Percentiles rank a stretch among this genome's conserved stretches.
These are phyloP conservation scores for Rubia tinctorum DNA, from an alignment of 305 asterid species.

Conservation along the genomic window DNA sequence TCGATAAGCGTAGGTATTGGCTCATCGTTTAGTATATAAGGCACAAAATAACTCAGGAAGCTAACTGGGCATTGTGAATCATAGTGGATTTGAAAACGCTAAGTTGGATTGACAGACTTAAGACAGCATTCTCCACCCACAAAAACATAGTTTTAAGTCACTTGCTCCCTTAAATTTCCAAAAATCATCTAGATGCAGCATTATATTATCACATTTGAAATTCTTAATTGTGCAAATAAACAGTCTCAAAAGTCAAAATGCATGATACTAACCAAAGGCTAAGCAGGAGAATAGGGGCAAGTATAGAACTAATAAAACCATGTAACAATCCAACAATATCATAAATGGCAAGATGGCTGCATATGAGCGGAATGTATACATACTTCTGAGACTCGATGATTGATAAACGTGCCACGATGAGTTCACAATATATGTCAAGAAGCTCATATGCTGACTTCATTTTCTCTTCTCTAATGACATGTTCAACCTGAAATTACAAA, in stretches of 20 bases:
- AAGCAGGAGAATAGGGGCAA: background rate
- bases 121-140: background rate
- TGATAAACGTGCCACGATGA: constrained; percentile 74
- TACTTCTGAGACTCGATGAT: constrained; percentile 92
- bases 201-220: background rate
- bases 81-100: background rate
- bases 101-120: background rate
- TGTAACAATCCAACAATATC: background rate
- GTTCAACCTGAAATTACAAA: constrained; percentile 71
- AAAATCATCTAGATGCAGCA: background rate
- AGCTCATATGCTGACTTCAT: constrained; percentile 93
- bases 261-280: background rate
- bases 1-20: background rate
- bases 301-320: background rate
- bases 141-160: background rate
- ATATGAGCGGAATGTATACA: constrained; percentile 21
- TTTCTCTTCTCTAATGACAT: constrained; percentile 96
- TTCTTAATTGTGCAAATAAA: background rate
- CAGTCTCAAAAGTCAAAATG: background rate
- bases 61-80: background rate
- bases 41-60: background rate
- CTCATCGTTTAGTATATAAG: background rate
- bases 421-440: constrained; percentile 87
- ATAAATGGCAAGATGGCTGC: background rate
- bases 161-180: background rate